A percentile compares a stretch with the other conserved stretches of the same genome.
phyloP scores from a whole-genome alignment of 108 stramenopile genomes.

The Skeletonema grethae region DNA sequence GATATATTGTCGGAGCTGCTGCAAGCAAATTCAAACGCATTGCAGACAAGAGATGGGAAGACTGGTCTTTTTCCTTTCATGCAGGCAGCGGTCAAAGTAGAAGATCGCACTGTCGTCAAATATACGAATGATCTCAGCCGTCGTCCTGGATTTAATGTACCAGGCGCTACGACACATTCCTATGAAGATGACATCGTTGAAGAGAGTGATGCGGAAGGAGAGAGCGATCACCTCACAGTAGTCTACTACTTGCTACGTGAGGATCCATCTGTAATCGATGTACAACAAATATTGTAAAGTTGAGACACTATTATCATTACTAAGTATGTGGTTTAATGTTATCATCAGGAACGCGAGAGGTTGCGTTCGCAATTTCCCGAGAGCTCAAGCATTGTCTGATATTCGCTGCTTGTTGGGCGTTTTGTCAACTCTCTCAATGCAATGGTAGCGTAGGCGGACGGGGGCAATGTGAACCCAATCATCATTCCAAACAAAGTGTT shows the following conservation, averaged over 20 bases:
- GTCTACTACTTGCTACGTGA: slow-evolving; percentile 35
- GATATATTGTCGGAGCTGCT: slow-evolving; percentile 51
- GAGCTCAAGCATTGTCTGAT: slow-evolving; percentile 72
- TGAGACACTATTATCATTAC: neutral
- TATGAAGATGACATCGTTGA: slow-evolving; percentile 24
- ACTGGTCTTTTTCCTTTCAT: slow-evolving; percentile 67
- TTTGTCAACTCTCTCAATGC: slow-evolving; percentile 87
- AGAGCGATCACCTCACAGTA: slow-evolving; percentile 26
- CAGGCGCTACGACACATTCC: slow-evolving; percentile 14
- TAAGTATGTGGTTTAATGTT: too few relatives aligned
- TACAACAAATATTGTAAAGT: slow-evolving; percentile 1
- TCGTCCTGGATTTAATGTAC: slow-evolving; percentile 23
- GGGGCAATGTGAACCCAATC: slow-evolving; percentile 86
- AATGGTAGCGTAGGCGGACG: slow-evolving; percentile 92
- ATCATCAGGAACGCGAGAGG: neutral
- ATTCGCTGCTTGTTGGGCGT: slow-evolving; percentile 79
- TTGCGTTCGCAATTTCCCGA: slow-evolving; percentile 51
- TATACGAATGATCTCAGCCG: slow-evolving; percentile 35
- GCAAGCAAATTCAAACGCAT: slow-evolving; percentile 51
- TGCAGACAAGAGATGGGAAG: slow-evolving; percentile 55
- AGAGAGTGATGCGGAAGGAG: slow-evolving; percentile 25
- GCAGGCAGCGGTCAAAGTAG: slow-evolving; percentile 48
- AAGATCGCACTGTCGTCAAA: slow-evolving; percentile 15
- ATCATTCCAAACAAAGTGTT: slow-evolving; percentile 64
- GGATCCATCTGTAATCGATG: slow-evolving; percentile 24